phyloP scores from a whole-genome alignment of 805 yeast genomes.

The Starmera caribaea region DNA sequence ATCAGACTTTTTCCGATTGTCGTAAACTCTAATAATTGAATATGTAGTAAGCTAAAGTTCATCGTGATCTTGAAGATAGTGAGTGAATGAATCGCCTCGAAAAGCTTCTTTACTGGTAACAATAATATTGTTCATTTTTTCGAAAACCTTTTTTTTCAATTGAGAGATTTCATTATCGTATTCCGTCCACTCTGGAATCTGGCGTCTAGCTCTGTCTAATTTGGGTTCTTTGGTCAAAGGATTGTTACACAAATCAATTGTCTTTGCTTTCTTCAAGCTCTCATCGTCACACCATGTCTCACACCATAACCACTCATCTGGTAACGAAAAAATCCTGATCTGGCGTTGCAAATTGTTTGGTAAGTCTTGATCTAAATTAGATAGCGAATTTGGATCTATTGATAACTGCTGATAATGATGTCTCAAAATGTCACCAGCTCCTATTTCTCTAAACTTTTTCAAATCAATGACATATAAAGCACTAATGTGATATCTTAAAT shows the following conservation, averaged over 20 bases:
- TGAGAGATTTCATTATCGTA: constrained; percentile 48
- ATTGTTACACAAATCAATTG: constrained; percentile 78
- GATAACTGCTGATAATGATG: constrained; percentile 78
- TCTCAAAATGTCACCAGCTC: constrained; percentile 75
- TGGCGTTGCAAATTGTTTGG: constrained; percentile 76
- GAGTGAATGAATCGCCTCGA: no score
- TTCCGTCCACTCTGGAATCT: constrained; percentile 66
- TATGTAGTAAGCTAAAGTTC: no score
- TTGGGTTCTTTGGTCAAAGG: constrained; percentile 78
- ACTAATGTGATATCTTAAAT: constrained; percentile 60
- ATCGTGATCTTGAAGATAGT: no score
- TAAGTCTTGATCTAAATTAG: constrained; percentile 85
- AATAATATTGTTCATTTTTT: no score
- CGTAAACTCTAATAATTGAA: no score
- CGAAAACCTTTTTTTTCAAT: constrained; percentile 14
- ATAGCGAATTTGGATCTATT: constrained; percentile 66
- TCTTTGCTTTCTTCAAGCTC: constrained; percentile 51
- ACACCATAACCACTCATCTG: constrained; percentile 88
- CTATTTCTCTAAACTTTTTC: constrained; percentile 46
- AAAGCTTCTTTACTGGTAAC: no score
- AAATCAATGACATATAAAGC: constrained; percentile 81
- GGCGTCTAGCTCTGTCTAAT: constrained; percentile 63
- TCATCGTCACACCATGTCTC: constrained; percentile 85
- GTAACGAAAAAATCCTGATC: constrained; percentile 62
- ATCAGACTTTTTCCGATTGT: no score